Conservation (phyloP, 345 rosid genomes). For the Syzygium oleosum region DNA sequence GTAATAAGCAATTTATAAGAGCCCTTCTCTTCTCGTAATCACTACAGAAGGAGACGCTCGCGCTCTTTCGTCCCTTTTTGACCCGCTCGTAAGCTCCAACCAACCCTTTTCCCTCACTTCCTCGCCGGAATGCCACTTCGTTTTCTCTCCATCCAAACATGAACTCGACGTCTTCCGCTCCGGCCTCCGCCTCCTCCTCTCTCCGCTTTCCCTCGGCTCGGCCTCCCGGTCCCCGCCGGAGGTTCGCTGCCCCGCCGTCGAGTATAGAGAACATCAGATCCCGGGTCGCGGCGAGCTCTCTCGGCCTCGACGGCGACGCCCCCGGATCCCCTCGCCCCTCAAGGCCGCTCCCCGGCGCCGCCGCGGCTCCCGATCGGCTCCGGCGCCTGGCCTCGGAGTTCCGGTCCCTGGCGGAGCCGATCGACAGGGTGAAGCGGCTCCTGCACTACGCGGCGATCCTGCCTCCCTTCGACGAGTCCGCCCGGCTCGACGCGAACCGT, state of each 20-base stretch:
- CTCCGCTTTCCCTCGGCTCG: not conserved
- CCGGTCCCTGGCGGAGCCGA: constrained; percentile 48
- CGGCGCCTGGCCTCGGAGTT: constrained; percentile 47
- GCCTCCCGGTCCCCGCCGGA: not conserved
- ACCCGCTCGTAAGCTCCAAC: not conserved
- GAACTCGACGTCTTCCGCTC: not conserved
- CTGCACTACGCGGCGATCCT: constrained; percentile 57
- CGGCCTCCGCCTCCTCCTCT: not conserved
- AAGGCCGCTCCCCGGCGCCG: not conserved
- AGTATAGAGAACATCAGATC: not conserved
- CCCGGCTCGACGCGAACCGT: constrained; percentile 48
- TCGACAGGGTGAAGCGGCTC: constrained; percentile 76
- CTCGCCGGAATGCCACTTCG: not conserved
- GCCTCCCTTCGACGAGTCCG: constrained; percentile 54
- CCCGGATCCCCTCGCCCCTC: not conserved
- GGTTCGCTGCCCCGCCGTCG: not conserved
- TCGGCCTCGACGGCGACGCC: not conserved
- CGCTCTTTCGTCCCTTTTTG: not conserved
- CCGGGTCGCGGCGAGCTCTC: not conserved
- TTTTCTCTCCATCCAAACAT: not conserved
- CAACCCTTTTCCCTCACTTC: not conserved
- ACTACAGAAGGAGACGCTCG: not conserved
- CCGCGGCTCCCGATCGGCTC: constrained; percentile 26
- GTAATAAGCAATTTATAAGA: not conserved
- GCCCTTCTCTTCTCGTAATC: not conserved